A percentile compares a stretch with the other conserved stretches of the same genome.
Evolutionary conservation across 1,284 basidiomycete species (phyloP).

Genomic region (Leccinum fallax): DNA sequence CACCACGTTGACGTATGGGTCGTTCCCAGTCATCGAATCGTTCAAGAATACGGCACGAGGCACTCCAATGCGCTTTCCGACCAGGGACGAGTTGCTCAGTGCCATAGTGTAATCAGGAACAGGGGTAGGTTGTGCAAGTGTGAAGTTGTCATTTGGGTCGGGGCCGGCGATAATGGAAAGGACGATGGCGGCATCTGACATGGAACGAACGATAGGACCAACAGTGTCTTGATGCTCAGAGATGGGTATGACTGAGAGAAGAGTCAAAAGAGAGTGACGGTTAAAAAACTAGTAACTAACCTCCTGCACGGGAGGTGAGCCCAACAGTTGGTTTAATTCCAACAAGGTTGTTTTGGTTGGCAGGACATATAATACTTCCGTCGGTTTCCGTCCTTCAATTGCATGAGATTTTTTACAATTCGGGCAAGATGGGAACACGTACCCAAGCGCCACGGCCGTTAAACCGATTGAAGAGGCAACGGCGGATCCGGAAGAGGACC

Average conservation of each 20-base stretch:
- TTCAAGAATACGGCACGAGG: conserved; percentile 52
- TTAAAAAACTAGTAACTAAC: conserved; percentile 20
- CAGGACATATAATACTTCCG: conserved; percentile 60
- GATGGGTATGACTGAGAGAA: conserved; percentile 54
- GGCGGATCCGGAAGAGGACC: conserved; percentile 67
- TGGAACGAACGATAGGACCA: conserved; percentile 60
- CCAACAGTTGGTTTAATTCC: conserved; percentile 67
- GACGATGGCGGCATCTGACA: conserved; percentile 61
- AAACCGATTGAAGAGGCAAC: conserved; percentile 66
- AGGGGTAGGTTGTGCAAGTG: conserved; percentile 52
- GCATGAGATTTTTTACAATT: conserved; percentile 1
- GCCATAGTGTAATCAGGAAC: conserved; percentile 61
- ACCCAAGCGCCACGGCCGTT: conserved; percentile 57
- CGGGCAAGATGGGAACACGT: background rate
- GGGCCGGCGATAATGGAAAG: conserved; percentile 61
- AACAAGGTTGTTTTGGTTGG: conserved; percentile 54
- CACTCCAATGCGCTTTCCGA: conserved; percentile 63
- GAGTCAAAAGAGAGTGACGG: background rate
- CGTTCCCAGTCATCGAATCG: conserved; percentile 43
- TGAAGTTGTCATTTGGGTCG: conserved; percentile 63
- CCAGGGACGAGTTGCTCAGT: conserved; percentile 49
- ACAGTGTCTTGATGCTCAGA: conserved; percentile 66
- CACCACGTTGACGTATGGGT: conserved; percentile 45
- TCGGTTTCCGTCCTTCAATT: conserved; percentile 54
- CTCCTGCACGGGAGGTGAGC: conserved; percentile 63